Evolutionary conservation across 2,329 filamentous ascomycete genomes (phyloP).

Genomic region (Fusarium metavorans): DNA sequence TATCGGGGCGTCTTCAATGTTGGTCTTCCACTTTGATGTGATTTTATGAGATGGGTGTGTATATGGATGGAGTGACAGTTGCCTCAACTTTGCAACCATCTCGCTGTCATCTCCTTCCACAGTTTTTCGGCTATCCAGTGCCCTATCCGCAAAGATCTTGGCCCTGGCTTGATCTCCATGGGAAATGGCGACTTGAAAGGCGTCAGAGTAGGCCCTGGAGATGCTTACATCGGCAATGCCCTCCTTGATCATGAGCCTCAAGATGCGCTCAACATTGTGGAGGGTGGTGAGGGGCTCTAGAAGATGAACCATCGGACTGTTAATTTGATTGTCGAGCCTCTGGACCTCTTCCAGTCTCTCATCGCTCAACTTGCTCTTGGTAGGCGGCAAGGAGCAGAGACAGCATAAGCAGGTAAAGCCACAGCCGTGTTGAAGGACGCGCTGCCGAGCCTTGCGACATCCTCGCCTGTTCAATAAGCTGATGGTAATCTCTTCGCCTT

Average conservation of each 20-base stretch:
- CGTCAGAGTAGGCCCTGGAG: background rate
- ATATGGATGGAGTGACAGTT: background rate
- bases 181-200: background rate
- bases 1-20: background rate
- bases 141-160: slow-evolving; percentile 6
- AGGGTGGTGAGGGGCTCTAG: background rate
- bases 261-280: background rate
- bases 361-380: background rate
- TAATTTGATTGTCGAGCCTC: background rate
- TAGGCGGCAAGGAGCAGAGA: slow-evolving; percentile 14
- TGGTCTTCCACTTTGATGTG: background rate
- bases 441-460: background rate
- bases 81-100: background rate
- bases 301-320: accelerated
- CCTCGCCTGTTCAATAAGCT: slow-evolving; percentile 15
- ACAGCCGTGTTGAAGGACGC: background rate
- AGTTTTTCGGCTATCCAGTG: background rate
- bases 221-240: background rate
- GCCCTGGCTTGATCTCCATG: slow-evolving; percentile 17
- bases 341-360: background rate
- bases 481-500: slow-evolving; percentile 43
- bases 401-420: slow-evolving; percentile 15
- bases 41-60: background rate
- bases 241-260: background rate
- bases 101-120: background rate